Percentiles rank a stretch among this genome's conserved stretches.
Conservation (phyloP, 495 filamentous ascomycete species). For the Tuber brumale region DNA sequence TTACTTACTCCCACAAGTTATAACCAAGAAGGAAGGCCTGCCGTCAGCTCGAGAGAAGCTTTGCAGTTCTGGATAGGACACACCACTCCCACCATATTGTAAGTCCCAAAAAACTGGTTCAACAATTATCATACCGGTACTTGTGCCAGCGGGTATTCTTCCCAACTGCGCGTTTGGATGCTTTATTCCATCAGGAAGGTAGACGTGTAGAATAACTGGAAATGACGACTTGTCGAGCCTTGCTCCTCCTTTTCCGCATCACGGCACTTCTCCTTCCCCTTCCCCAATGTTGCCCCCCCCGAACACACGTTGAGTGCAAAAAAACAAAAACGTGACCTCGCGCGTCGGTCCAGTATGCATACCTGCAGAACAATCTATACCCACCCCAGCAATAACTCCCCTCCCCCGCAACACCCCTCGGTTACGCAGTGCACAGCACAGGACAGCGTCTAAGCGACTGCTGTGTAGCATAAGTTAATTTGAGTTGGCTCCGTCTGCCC, state of each 20-base stretch:
- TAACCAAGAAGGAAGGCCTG: neutral
- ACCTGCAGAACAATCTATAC: neutral
- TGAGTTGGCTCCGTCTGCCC: neutral
- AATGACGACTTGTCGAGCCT: neutral
- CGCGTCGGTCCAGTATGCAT: neutral
- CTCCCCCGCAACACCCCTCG: neutral
- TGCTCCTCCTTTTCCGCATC: neutral
- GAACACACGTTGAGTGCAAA: no score
- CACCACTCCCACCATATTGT: neutral
- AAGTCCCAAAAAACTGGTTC: neutral
- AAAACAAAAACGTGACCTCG: conserved; percentile 2
- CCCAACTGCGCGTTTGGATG: neutral
- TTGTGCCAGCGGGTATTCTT: neutral
- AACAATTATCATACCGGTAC: neutral
- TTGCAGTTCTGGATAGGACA: neutral
- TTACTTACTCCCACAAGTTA: neutral
- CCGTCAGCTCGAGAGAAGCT: neutral
- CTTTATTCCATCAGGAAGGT: neutral
- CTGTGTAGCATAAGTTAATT: neutral
- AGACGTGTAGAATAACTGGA: neutral
- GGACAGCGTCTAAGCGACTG: neutral
- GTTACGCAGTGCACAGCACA: conserved; percentile 1
- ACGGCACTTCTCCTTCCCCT: neutral
- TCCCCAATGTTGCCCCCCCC: neutral
- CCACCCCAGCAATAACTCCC: neutral